phyloP scores from a whole-genome alignment of 106 monocot genomes.

The Dendrobium huoshanense region DNA sequence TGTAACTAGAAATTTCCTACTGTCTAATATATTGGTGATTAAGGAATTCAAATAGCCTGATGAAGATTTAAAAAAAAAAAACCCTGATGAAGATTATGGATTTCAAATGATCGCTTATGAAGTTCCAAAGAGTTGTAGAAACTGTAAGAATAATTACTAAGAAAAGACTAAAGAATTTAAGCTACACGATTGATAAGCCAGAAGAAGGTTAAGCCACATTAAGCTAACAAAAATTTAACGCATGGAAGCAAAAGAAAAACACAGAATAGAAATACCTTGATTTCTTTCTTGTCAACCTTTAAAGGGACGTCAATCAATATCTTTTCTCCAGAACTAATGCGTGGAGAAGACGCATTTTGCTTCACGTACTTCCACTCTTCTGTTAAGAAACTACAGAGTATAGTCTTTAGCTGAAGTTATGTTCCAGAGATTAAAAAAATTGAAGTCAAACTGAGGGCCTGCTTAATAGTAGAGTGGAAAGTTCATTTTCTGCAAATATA shows the following conservation, averaged over 20 bases:
- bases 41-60: not conserved
- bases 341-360: slow-evolving; percentile 21
- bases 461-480: not conserved
- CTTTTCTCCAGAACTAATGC: slow-evolving; percentile 44
- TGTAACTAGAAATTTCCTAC: not conserved
- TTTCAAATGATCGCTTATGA: not conserved
- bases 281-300: slow-evolving; percentile 45
- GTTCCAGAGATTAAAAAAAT: not conserved
- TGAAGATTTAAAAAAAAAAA: not conserved
- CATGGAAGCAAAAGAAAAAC: not conserved
- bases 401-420: not conserved
- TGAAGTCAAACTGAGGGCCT: not conserved
- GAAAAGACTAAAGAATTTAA: not conserved
- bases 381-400: slow-evolving; percentile 58
- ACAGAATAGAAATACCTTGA: slow-evolving; percentile 34
- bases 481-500: not conserved
- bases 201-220: not conserved
- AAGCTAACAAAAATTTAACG: not conserved
- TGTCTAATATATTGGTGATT: not conserved
- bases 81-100: not conserved
- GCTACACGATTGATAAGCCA: too few species aligned
- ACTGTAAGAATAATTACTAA: not conserved
- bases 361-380: slow-evolving; percentile 71
- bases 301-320: slow-evolving; percentile 56
- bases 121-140: not conserved